Evolutionary conservation across 78 protist species (phyloP).

Genomic region (Guillardia theta): DNA sequence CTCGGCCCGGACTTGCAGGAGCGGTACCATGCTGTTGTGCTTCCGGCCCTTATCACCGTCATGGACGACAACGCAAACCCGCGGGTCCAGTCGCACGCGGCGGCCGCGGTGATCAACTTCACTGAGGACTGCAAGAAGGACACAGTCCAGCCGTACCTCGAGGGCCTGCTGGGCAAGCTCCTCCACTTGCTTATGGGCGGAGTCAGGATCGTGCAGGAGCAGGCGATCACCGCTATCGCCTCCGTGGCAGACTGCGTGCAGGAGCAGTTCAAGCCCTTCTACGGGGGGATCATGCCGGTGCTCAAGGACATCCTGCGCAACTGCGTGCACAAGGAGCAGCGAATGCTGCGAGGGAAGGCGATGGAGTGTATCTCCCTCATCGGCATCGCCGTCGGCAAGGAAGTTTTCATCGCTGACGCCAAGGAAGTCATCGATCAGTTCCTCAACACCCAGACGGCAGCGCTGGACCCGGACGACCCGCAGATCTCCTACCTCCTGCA

Average conservation of each 20-base stretch:
- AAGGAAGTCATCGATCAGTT: conserved; percentile 69
- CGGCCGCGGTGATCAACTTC: conserved; percentile 78
- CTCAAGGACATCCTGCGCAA: conserved; percentile 58
- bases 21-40: not conserved
- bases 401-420: conserved; percentile 67
- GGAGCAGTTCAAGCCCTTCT: conserved; percentile 55
- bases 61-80: conserved; percentile 40
- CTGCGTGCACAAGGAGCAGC: conserved; percentile 24
- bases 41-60: conserved; percentile 45
- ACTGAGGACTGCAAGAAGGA: not conserved
- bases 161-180: conserved; percentile 45
- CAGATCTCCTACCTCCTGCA: conserved; percentile 73
- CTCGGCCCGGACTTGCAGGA: conserved; percentile 59
- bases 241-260: conserved; percentile 50
- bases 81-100: conserved; percentile 67
- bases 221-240: conserved; percentile 61
- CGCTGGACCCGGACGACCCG: conserved; percentile 77
- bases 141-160: conserved; percentile 64
- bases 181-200: not conserved
- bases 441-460: conserved; percentile 15
- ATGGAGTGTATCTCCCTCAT: conserved; percentile 87
- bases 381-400: conserved; percentile 88
- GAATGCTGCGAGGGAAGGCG: conserved; percentile 79
- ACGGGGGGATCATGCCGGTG: conserved; percentile 74
- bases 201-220: conserved; percentile 32